A percentile compares a stretch with the other conserved stretches of the same genome.
Evolutionary conservation across 331 rosid genomes (phyloP).

Genomic region (Cucumis variabilis): DNA sequence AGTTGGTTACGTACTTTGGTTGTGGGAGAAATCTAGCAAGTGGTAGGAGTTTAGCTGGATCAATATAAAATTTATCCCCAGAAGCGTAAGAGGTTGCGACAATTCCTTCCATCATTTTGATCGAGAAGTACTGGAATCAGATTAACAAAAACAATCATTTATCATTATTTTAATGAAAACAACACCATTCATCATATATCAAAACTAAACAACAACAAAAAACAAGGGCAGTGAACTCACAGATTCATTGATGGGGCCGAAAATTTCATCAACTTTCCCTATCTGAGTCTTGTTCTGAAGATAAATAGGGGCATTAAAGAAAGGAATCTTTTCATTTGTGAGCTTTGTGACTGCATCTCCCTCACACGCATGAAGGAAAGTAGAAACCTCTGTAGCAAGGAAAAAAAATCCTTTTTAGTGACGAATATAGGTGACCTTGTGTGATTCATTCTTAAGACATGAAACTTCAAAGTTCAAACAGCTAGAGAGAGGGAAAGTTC

Average conservation of each 20-base stretch:
- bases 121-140: slow-evolving; percentile 68
- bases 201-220: neutral
- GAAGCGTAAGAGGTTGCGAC: slow-evolving; percentile 80
- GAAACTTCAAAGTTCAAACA: neutral
- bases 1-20: slow-evolving; percentile 72
- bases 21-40: slow-evolving; percentile 96
- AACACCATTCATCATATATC: slow-evolving; percentile 1
- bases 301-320: slow-evolving; percentile 92
- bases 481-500: neutral
- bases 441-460: neutral
- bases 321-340: slow-evolving; percentile 82
- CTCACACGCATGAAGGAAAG: slow-evolving; percentile 90
- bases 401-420: neutral
- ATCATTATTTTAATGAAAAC: neutral
- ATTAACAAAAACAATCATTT: neutral
- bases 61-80: slow-evolving; percentile 91
- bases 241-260: slow-evolving; percentile 92
- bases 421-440: neutral
- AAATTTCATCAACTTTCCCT: slow-evolving; percentile 97
- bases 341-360: slow-evolving; percentile 97
- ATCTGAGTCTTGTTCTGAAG: slow-evolving; percentile 96
- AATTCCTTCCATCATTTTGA: slow-evolving; percentile 96
- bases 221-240: slow-evolving; percentile 56
- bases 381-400: slow-evolving; percentile 71
- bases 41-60: slow-evolving; percentile 91